Conservation (phyloP, 768 basidiomycete genomes). For the Naganishia vishniacii region DNA sequence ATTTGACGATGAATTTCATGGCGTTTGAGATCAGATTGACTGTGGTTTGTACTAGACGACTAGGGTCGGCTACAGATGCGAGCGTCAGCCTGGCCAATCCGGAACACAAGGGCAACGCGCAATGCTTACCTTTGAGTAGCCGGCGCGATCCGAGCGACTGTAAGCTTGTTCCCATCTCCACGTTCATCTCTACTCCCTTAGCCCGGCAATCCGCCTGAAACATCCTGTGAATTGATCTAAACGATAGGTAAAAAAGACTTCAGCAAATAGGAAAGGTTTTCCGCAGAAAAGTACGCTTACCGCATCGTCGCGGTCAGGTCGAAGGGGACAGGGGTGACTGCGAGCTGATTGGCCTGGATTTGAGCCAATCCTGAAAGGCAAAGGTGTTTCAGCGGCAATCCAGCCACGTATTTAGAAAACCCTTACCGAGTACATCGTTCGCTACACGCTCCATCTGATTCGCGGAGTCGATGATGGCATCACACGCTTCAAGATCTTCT, state of each 20-base stretch:
- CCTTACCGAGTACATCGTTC: constrained; percentile 24
- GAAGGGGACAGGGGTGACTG: constrained; percentile 22
- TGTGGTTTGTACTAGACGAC: constrained; percentile 21
- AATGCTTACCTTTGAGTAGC: background rate
- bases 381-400: background rate
- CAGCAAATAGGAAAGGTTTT: background rate
- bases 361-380: constrained; percentile 18
- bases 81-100: too few relatives aligned
- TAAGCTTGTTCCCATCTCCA: constrained; percentile 11
- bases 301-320: constrained; percentile 19
- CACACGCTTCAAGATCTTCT: constrained; percentile 28
- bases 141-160: background rate
- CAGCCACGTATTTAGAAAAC: background rate
- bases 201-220: constrained; percentile 26
- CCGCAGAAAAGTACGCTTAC: background rate
- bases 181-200: constrained; percentile 6
- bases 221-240: constrained; percentile 26
- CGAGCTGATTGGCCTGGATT: constrained; percentile 28
- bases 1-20: constrained; percentile 19
- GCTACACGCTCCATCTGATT: constrained; percentile 25
- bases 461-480: constrained; percentile 28
- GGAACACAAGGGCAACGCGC: background rate
- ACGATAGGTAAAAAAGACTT: too few relatives aligned
- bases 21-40: constrained; percentile 27
- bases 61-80: constrained; percentile 25